phyloP scores from a whole-genome alignment of 2,329 filamentous ascomycete species.

The Fusarium temperatum region DNA sequence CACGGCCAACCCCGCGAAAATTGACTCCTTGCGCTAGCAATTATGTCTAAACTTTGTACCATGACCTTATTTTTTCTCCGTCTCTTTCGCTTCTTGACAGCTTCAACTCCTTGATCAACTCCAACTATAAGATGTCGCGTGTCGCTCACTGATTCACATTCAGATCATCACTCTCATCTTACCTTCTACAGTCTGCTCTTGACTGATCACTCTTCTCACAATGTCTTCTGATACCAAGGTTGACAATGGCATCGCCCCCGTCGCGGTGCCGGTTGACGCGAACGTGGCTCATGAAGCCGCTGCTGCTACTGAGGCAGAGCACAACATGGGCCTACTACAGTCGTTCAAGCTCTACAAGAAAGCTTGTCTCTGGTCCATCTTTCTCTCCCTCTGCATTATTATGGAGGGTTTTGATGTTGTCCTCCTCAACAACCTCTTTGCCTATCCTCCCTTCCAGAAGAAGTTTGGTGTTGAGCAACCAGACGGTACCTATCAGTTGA shows the following conservation, averaged over 20 bases:
- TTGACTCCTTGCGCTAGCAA: not conserved
- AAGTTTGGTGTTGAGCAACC: constrained; percentile 50
- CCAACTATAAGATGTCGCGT: constrained; percentile 11
- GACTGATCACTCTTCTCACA: not conserved
- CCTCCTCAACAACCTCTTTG: constrained; percentile 54
- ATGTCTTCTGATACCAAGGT: constrained; percentile 26
- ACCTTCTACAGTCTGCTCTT: not conserved
- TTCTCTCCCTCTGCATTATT: constrained; percentile 50
- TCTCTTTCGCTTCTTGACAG: not conserved
- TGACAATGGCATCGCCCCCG: constrained; percentile 13
- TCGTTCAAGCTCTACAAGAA: constrained; percentile 54
- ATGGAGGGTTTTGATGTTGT: constrained; percentile 55
- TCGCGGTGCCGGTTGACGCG: constrained; percentile 16
- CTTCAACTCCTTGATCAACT: not conserved
- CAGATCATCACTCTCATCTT: constrained; percentile 1
- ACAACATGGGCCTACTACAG: constrained; percentile 44
- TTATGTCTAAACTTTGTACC: not conserved
- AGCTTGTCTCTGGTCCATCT: constrained; percentile 50
- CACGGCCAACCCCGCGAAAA: constrained; percentile 9
- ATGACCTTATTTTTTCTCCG: not conserved
- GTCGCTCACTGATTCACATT: not conserved
- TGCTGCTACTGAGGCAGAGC: constrained; percentile 47
- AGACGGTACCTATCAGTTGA: constrained; percentile 56
- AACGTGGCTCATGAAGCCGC: constrained; percentile 36
- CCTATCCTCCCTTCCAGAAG: constrained; percentile 50